Evolutionary conservation across 345 rosid species (phyloP).

Genomic region (Lenwebbia sp.): DNA sequence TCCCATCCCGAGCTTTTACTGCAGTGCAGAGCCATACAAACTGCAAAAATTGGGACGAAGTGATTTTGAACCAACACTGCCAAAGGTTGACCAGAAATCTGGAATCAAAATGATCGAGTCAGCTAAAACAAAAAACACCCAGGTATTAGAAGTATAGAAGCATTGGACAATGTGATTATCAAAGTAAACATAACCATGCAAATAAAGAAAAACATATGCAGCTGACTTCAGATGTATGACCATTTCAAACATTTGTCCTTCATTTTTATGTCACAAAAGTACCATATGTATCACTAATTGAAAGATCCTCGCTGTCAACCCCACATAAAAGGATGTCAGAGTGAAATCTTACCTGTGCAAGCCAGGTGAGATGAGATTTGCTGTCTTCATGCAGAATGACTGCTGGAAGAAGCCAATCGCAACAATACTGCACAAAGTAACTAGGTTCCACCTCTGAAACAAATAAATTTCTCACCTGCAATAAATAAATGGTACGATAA

Average conservation of each 20-base stretch:
- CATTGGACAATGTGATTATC: background rate
- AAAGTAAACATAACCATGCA: background rate
- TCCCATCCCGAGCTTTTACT: constrained; percentile 49
- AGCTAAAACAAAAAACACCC: background rate
- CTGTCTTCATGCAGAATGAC: constrained; percentile 47
- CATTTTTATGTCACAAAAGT: background rate
- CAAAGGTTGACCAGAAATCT: constrained; percentile 63
- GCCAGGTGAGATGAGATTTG: constrained; percentile 49
- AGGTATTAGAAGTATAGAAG: background rate
- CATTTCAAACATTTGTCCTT: too few species aligned
- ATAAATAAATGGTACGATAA: background rate
- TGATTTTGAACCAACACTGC: constrained; percentile 46
- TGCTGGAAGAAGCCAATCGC: constrained; percentile 91
- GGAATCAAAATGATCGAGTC: constrained; percentile 17
- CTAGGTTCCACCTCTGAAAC: constrained; percentile 56
- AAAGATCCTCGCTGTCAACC: background rate
- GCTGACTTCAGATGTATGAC: background rate
- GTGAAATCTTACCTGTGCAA: constrained; percentile 51
- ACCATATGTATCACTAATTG: background rate
- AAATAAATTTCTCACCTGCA: constrained; percentile 63
- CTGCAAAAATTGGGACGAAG: constrained; percentile 81
- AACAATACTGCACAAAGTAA: constrained; percentile 66
- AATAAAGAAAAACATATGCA: background rate
- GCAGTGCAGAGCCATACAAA: constrained; percentile 69
- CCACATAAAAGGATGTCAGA: background rate